These are phyloP conservation scores for Aspergillus funiculosus DNA, from an alignment of 495 filamentous ascomycete species.

Conservation along the genomic window DNA sequence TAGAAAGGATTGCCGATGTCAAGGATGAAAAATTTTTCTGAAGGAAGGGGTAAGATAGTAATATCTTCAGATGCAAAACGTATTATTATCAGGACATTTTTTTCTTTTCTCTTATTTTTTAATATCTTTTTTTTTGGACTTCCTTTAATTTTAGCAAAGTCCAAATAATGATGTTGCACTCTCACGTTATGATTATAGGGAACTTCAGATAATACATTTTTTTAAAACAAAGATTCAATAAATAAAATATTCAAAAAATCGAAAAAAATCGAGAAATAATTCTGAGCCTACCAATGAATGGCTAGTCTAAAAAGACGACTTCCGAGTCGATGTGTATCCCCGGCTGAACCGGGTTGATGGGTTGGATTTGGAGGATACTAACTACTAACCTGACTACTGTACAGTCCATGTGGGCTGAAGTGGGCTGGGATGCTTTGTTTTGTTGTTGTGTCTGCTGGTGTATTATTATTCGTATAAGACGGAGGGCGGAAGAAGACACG, in stretches of 20 bases:
- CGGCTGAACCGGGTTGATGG: conserved; percentile 27
- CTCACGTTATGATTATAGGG: conserved; percentile 3
- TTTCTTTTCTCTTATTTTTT: conserved; percentile 10
- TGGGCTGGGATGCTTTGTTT: conserved; percentile 20
- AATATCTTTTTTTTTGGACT: not conserved
- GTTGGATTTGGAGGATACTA: conserved; percentile 7
- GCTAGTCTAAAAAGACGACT: conserved; percentile 2
- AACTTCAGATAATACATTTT: conserved; percentile 11
- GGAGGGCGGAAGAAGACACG: conserved; percentile 14
- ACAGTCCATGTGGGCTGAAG: conserved; percentile 23
- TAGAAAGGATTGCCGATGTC: no score
- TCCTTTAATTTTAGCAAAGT: not conserved
- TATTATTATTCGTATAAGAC: conserved; percentile 17
- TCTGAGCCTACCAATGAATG: conserved; percentile 10
- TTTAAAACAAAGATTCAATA: no score
- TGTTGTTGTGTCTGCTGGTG: conserved; percentile 9
- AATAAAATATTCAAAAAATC: conserved; percentile 4
- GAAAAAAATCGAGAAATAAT: conserved; percentile 1
- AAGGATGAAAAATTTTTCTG: not conserved
- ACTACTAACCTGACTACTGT: conserved; percentile 2
- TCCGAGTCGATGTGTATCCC: conserved; percentile 2
- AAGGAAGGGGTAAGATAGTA: conserved; percentile 1
- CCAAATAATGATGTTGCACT: conserved; percentile 3
- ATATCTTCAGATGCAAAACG: conserved; percentile 1
- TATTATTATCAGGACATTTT: conserved; percentile 3